Evolutionary conservation across 2,329 filamentous ascomycete species (phyloP).

Genomic region (Lachnellula arida): DNA sequence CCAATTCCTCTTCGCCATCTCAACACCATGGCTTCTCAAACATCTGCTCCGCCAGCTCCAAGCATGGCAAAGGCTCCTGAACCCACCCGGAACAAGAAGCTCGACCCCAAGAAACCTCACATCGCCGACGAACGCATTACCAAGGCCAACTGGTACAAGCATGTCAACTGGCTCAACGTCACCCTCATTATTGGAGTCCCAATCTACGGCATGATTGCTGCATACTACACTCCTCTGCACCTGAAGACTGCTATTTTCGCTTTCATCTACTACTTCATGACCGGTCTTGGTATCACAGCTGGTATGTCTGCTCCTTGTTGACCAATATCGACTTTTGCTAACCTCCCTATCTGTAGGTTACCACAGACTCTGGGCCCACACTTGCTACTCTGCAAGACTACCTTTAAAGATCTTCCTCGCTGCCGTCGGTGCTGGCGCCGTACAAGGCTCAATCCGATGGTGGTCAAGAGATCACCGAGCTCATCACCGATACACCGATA

Average conservation of each 20-base stretch:
- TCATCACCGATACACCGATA: slow-evolving; percentile 89
- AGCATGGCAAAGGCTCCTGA: slow-evolving; percentile 28
- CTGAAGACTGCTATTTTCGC: slow-evolving; percentile 69
- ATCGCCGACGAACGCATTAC: slow-evolving; percentile 82
- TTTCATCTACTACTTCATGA: slow-evolving; percentile 77
- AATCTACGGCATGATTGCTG: slow-evolving; percentile 63
- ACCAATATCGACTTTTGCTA: not conserved
- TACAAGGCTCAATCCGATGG: slow-evolving; percentile 83
- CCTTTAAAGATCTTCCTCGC: slow-evolving; percentile 80
- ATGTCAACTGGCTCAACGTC: slow-evolving; percentile 91
- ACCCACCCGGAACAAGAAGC: slow-evolving; percentile 35
- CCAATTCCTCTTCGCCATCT: slow-evolving; percentile 6
- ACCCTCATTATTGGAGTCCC: slow-evolving; percentile 76
- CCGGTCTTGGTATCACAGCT: slow-evolving; percentile 74
- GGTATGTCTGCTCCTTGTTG: slow-evolving; percentile 43
- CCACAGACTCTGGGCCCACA: slow-evolving; percentile 82
- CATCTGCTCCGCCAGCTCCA: slow-evolving; percentile 16
- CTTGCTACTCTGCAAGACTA: slow-evolving; percentile 71
- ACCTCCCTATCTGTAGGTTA: slow-evolving; percentile 45
- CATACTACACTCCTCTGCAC: slow-evolving; percentile 74
- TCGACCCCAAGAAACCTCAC: slow-evolving; percentile 67
- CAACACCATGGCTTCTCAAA: slow-evolving; percentile 23
- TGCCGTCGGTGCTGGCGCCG: slow-evolving; percentile 74
- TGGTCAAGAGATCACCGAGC: slow-evolving; percentile 84
- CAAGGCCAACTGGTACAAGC: slow-evolving; percentile 79